Conservation (phyloP, 108 stramenopile genomes). For the Seminavis robusta region DNA sequence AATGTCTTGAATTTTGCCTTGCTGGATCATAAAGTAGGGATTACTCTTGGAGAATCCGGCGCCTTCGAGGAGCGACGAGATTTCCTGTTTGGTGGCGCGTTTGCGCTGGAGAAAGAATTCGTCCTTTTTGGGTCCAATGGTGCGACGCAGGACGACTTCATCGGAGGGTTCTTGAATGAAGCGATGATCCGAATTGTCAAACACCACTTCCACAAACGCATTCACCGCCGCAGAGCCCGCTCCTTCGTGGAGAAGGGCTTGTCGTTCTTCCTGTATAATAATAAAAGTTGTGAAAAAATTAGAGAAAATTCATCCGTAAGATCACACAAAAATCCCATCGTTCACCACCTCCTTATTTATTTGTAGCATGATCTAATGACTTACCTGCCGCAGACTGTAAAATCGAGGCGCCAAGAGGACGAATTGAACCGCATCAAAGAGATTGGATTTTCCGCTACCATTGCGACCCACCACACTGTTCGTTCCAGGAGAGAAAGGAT, state of each 20-base stretch:
- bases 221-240: constrained; percentile 84
- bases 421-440: constrained; percentile 98
- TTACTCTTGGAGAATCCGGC: constrained; percentile 98
- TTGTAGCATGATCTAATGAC: constrained; percentile 10
- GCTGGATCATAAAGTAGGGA: constrained; percentile 99
- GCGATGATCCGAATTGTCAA: constrained; percentile 97
- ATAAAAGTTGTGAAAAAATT: background rate
- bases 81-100: constrained; percentile 89
- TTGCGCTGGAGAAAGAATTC: constrained; percentile 98
- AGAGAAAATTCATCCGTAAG: background rate
- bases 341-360: background rate
- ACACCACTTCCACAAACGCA: constrained; percentile 98
- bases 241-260: constrained; percentile 90
- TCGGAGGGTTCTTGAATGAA: constrained; percentile 89
- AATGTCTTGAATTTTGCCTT: constrained; percentile 96
- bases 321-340: background rate
- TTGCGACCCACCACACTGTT: constrained; percentile 95
- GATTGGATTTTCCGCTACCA: constrained; percentile 95
- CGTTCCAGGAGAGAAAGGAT: constrained; percentile 93
- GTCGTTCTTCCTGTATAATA: constrained; percentile 75
- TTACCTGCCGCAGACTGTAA: constrained; percentile 77
- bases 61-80: constrained; percentile 90
- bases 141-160: constrained; percentile 95
- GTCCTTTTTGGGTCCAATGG: constrained; percentile 98
- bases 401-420: constrained; percentile 90